A percentile compares a stretch with the other conserved stretches of the same genome.
Conservation (phyloP, 805 yeast genomes). For the Clavispora santaluciae region DNA sequence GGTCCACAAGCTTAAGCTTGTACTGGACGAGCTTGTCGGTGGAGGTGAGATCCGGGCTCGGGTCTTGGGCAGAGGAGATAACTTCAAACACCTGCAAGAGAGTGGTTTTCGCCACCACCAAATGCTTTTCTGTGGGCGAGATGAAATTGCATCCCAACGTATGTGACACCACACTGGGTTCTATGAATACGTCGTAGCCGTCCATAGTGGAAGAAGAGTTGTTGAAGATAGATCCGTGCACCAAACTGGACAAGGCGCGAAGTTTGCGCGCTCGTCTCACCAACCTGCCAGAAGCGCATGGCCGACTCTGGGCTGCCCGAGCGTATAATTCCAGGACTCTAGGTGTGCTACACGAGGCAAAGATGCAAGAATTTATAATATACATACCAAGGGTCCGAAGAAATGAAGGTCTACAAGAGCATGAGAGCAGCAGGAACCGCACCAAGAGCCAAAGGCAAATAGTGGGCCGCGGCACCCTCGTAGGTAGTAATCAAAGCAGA, state of each 20-base stretch:
- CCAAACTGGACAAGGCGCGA: slow-evolving; percentile 1
- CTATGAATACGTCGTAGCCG: slow-evolving; percentile 69
- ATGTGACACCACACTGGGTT: slow-evolving; percentile 69
- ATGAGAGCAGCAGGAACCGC: slow-evolving; percentile 19
- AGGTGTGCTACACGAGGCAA: background rate
- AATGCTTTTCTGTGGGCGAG: slow-evolving; percentile 41
- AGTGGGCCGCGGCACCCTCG: slow-evolving; percentile 27
- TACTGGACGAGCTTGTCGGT: slow-evolving; percentile 17
- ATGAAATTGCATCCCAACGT: slow-evolving; percentile 52
- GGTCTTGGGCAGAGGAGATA: slow-evolving; percentile 10
- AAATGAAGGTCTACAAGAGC: slow-evolving; percentile 9
- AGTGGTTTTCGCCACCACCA: slow-evolving; percentile 68
- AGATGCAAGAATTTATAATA: background rate
- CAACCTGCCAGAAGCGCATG: too few relatives aligned
- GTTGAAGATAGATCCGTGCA: slow-evolving; percentile 1
- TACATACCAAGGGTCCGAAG: background rate
- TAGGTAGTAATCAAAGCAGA: slow-evolving; percentile 16
- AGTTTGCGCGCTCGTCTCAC: too few relatives aligned
- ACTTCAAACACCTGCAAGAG: slow-evolving; percentile 58
- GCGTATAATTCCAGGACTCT: too few relatives aligned
- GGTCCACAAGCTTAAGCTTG: slow-evolving; percentile 43
- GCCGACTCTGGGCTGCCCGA: too few relatives aligned
- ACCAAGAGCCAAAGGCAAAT: slow-evolving; percentile 22
- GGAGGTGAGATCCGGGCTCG: background rate
- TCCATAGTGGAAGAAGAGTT: slow-evolving; percentile 49